These are phyloP conservation scores for Penicillium odoratum DNA, from an alignment of 495 filamentous ascomycete species.

Conservation along the genomic window DNA sequence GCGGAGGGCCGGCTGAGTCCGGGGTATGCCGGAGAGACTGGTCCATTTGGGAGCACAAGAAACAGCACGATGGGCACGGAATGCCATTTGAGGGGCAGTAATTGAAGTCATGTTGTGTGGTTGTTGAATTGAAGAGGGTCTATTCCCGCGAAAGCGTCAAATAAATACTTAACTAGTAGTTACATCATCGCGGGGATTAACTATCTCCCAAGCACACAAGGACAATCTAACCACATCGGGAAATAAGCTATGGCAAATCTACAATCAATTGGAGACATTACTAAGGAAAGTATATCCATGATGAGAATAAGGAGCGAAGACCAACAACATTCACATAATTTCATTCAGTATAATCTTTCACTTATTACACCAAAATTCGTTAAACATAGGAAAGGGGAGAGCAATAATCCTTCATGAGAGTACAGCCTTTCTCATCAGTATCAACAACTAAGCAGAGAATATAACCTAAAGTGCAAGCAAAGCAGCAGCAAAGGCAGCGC, in stretches of 20 bases:
- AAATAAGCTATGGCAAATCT: not conserved
- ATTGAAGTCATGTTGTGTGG: conserved; percentile 14
- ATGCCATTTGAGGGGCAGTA: conserved; percentile 1
- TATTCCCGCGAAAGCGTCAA: not conserved
- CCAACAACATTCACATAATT: not conserved
- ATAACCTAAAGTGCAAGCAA: not conserved
- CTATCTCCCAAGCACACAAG: conserved; percentile 16
- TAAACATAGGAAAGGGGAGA: not conserved
- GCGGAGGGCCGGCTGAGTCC: conserved; percentile 32
- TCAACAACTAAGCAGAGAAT: not conserved
- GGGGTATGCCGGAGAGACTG: conserved; percentile 21
- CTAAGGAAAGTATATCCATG: not conserved
- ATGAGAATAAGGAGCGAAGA: not conserved
- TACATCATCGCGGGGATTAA: conserved; percentile 17
- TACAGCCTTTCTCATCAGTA: not conserved
- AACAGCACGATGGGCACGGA: conserved; percentile 24
- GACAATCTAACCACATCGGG: not conserved
- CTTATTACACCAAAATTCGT: not conserved
- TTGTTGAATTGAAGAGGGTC: not conserved
- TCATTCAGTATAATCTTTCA: not conserved
- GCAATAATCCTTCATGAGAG: not conserved
- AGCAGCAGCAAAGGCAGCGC: conserved; percentile 3
- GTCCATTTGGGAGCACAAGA: conserved; percentile 28
- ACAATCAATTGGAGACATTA: no score
- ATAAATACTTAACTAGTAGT: not conserved